Evolutionary conservation across 1,139 yeast species (phyloP), one percentile per base, ranked within the genome.

Genomic region (Saccharomyces hybrid): DNA sequence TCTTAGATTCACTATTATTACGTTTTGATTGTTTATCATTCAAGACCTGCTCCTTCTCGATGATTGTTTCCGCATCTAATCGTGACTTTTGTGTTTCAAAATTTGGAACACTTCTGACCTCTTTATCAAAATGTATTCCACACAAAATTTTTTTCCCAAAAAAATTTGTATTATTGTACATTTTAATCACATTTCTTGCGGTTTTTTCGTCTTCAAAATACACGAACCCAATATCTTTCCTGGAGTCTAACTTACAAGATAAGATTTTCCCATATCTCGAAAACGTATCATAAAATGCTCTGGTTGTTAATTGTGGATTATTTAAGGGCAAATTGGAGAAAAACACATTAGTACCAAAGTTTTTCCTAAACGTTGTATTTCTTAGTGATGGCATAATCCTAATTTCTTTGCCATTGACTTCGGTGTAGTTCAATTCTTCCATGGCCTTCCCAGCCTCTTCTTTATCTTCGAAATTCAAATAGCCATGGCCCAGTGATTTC

Each of bases 301-400:
- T 73, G 3, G 78, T 73, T 0, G 76, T 72, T 41, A 74, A 58
- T 5, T 62, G 53, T 58, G 56, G 3, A 57, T 64, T 60, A 55
- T 70, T 65, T 53, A 71, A 55, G 47, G 80, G 72, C 58, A 78
- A 59, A 59, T 75, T 71, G 4, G 57, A 26, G 47, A 61, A 55
- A 32, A 57, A 52, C 0, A 66, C 63, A 49, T 68, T 69, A 2
- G 68, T 64, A 9, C 70, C 70, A 48, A 65, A 57, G 27, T 62
- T 62, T 28, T 66, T 66, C 47, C 71, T 62, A 52, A 56, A 62
- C 24, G 54, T 53, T 1, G 64, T 49, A 49, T 68, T 62, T 59
- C 80, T 73, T 53, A 78, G 58, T 0, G 81, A 77, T 2, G 78
- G 79, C 82, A 79, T 78, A 21, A 80, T 77, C 59, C 82, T 70